phyloP scores from a whole-genome alignment of 2,329 filamentous ascomycete genomes.

The Endothia cerciana region DNA sequence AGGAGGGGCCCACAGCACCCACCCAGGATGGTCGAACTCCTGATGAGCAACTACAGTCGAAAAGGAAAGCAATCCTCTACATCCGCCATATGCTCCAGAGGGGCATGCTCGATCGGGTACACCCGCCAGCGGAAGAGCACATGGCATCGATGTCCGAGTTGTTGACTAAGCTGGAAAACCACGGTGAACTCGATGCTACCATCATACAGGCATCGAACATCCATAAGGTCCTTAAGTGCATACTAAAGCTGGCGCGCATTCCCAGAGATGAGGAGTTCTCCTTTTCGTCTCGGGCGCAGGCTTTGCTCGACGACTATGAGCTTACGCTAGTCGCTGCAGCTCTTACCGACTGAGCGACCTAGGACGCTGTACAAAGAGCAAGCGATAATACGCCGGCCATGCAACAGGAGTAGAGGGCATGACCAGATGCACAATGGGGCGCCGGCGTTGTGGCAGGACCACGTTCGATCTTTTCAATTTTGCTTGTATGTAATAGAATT shows the following conservation, averaged over 20 bases:
- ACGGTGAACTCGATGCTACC: conserved; percentile 7
- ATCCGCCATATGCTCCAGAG: conserved; percentile 14
- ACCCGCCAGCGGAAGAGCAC: background rate
- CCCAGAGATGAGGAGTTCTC: conserved; percentile 8
- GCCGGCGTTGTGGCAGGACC: background rate
- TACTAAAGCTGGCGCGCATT: conserved; percentile 10
- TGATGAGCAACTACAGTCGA: background rate
- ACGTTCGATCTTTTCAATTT: background rate
- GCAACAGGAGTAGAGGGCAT: background rate
- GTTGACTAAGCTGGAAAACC: conserved; percentile 5
- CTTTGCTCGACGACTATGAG: conserved; percentile 18
- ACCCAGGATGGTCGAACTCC: background rate
- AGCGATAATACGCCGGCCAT: too few relatives aligned
- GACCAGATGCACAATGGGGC: background rate
- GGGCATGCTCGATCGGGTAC: conserved; percentile 1
- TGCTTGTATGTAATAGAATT: background rate
- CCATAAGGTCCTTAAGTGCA: conserved; percentile 14
- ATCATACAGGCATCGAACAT: conserved; percentile 5
- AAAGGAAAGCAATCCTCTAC: background rate
- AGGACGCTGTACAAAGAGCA: too few relatives aligned
- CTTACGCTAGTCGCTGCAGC: conserved; percentile 5
- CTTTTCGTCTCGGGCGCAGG: conserved; percentile 11
- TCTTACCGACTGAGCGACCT: background rate
- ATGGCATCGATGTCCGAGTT: conserved; percentile 3
- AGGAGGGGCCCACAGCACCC: background rate